Percentiles rank a stretch among this genome's conserved stretches.
These are phyloP conservation scores for Hydrangea macrophylla DNA, from an alignment of 148 eudicot species.

Conservation along the genomic window DNA sequence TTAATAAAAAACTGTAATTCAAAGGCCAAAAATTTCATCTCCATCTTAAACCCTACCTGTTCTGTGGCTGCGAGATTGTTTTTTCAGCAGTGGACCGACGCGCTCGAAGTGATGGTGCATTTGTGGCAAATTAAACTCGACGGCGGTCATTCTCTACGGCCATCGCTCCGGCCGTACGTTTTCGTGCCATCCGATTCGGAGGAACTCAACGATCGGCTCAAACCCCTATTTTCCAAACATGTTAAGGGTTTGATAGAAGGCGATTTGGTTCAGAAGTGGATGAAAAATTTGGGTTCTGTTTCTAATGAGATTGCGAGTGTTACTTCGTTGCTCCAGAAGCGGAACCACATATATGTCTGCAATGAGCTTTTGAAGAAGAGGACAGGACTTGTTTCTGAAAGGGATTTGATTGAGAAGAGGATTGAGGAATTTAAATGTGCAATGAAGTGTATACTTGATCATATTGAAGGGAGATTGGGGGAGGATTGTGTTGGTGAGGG, in stretches of 20 bases:
- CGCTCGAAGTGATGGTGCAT: slow-evolving; percentile 32
- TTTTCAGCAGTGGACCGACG: slow-evolving; percentile 49
- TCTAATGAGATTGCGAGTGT: slow-evolving; percentile 28
- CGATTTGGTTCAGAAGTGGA: slow-evolving; percentile 45
- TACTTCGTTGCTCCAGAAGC: not conserved
- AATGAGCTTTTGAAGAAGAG: slow-evolving; percentile 28
- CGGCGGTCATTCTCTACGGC: slow-evolving; percentile 25
- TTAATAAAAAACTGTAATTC: slow-evolving; percentile 25
- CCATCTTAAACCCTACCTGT: slow-evolving; percentile 2
- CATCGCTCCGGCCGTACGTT: slow-evolving; percentile 33
- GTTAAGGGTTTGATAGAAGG: slow-evolving; percentile 30
- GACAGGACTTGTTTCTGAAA: slow-evolving; percentile 34
- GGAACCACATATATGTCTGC: not conserved
- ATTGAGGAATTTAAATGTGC: slow-evolving; percentile 48
- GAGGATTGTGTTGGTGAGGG: slow-evolving; percentile 4
- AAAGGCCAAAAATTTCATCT: slow-evolving; percentile 14
- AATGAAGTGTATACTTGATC: slow-evolving; percentile 36
- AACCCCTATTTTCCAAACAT: slow-evolving; percentile 33
- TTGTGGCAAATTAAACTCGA: slow-evolving; percentile 46
- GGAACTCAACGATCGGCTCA: slow-evolving; percentile 45
- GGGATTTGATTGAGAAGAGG: slow-evolving; percentile 38
- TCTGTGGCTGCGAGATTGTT: slow-evolving; percentile 20
- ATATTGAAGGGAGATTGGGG: slow-evolving; percentile 19
- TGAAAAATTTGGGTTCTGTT: slow-evolving; percentile 21
- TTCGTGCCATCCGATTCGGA: slow-evolving; percentile 42